These are phyloP conservation scores for Colletotrichum liaoningense DNA, from an alignment of 2,329 filamentous ascomycete species.

Conservation along the genomic window DNA sequence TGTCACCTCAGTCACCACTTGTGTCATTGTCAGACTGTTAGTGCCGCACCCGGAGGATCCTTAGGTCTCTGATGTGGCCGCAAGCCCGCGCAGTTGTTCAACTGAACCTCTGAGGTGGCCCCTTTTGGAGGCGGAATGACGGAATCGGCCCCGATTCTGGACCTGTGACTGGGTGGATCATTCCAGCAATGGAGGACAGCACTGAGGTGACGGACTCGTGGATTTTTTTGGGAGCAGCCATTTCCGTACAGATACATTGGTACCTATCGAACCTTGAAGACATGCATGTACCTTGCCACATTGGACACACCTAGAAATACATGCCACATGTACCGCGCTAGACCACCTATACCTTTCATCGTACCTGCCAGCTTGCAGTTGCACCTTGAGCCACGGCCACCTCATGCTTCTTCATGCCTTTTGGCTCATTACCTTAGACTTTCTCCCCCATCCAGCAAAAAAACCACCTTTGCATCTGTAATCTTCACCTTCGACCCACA, in stretches of 20 bases:
- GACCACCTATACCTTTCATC: background rate
- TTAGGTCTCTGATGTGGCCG: conserved; percentile 12
- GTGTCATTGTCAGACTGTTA: too few species aligned
- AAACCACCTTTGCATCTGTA: conserved; percentile 14
- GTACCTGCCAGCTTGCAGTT: conserved; percentile 37
- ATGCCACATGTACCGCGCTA: conserved; percentile 13
- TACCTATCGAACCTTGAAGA: background rate
- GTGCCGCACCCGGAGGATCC: conserved; percentile 6
- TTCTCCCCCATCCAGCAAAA: conserved; percentile 18
- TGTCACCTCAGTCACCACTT: too few species aligned
- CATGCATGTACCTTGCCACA: background rate
- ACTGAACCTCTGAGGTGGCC: conserved; percentile 1
- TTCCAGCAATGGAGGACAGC: conserved; percentile 5
- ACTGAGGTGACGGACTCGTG: conserved; percentile 22
- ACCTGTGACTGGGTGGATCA: conserved; percentile 24
- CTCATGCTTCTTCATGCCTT: conserved; percentile 15
- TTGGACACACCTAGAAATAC: conserved; percentile 11
- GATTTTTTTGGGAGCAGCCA: conserved; percentile 19
- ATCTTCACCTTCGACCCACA: conserved; percentile 22
- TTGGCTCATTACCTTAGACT: conserved; percentile 13
- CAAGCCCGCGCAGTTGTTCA: conserved; percentile 5
- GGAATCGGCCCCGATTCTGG: conserved; percentile 20
- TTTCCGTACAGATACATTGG: too few species aligned
- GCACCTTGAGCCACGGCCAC: conserved; percentile 17
- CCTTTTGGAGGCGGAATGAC: conserved; percentile 34